Evolutionary conservation across 768 basidiomycete species (phyloP), one percentile per base, ranked within the genome.

Genomic region (Pluteus cervinus): DNA sequence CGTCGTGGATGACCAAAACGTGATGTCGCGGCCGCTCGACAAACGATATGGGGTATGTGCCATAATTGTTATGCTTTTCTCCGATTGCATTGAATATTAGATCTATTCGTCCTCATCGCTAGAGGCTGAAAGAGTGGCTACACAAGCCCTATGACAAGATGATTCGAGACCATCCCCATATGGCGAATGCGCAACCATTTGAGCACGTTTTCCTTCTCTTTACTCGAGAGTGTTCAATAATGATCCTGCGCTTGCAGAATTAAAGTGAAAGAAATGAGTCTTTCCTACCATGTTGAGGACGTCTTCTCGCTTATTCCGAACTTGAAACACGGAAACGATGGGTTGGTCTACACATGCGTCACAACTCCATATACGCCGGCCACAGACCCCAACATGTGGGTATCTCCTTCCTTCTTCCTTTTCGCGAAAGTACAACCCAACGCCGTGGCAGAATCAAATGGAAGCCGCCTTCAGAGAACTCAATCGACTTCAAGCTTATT

Each of bases 391-490:
- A 86, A 87, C 45, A 90, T 98, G 94, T 96, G 43, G 50, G 80
- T 61, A 8, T 17, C 15, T n/a, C 29, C 14, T n/a, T 11, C 4
- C 22, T 21, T 20, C 26, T n/a, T 21, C 18, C 4, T 25, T 35
- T 39, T 40, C 24, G 29, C 21, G n/a, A n/a, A 20, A 21, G 33
- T 32, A 22, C 22, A 14, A 32, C 12, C 24, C 8, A 20, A 12
- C 20, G 21, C n/a, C 23, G 29, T 33, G 21, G 25, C 47, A 98
- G 94, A 45, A 60, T 99, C 53, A 99, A 99, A 61, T 99, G 96
- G 96, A 99, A 99, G 59, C 92, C 93, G 1, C 92, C 96, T 0
- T 87, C 85, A 2, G 94, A 98, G 55, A 99, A 99, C 56, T 93
- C 92, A 2, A 84, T 98, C 50, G 96, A 99, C 59, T 98, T 99